Percentiles rank a stretch among this genome's conserved stretches.
Evolutionary conservation across 1,284 basidiomycete species (phyloP).

Genomic region (Trichosporon faecale): DNA sequence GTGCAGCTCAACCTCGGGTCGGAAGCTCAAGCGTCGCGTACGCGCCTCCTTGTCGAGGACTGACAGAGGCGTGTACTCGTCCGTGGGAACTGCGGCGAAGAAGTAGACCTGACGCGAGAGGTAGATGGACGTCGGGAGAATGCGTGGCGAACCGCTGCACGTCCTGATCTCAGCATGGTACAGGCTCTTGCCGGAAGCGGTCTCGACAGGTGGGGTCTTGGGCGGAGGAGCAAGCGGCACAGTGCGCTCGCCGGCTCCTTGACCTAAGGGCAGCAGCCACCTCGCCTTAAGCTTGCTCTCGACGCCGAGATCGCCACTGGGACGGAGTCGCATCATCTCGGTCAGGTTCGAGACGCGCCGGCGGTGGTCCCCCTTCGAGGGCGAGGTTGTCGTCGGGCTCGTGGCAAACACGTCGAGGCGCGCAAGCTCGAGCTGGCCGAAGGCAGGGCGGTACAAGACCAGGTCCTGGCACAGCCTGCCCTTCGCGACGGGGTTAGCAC

Average conservation of each 20-base stretch:
- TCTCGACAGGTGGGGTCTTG: neutral
- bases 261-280: slow-evolving; percentile 62
- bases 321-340: slow-evolving; percentile 42
- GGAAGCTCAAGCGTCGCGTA: slow-evolving; percentile 64
- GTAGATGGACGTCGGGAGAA: slow-evolving; percentile 71
- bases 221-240: slow-evolving; percentile 7
- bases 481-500: slow-evolving; percentile 24
- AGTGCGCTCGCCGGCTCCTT: slow-evolving; percentile 53
- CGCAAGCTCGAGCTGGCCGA: slow-evolving; percentile 31
- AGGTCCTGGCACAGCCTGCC: slow-evolving; percentile 36
- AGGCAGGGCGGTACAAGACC: slow-evolving; percentile 29
- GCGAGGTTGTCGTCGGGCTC: neutral
- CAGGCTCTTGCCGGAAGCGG: slow-evolving; percentile 57
- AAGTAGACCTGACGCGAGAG: slow-evolving; percentile 77
- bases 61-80: slow-evolving; percentile 73
- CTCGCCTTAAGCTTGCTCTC: slow-evolving; percentile 62
- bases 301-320: slow-evolving; percentile 55
- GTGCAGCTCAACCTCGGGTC: slow-evolving; percentile 65
- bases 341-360: slow-evolving; percentile 41
- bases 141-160: slow-evolving; percentile 58
- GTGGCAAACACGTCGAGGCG: slow-evolving; percentile 22
- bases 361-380: neutral
- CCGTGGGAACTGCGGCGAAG: slow-evolving; percentile 63
- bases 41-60: slow-evolving; percentile 64
- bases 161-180: slow-evolving; percentile 77